Evolutionary conservation across 768 basidiomycete species (phyloP).

Genomic region (Phanerochaete sordida): DNA sequence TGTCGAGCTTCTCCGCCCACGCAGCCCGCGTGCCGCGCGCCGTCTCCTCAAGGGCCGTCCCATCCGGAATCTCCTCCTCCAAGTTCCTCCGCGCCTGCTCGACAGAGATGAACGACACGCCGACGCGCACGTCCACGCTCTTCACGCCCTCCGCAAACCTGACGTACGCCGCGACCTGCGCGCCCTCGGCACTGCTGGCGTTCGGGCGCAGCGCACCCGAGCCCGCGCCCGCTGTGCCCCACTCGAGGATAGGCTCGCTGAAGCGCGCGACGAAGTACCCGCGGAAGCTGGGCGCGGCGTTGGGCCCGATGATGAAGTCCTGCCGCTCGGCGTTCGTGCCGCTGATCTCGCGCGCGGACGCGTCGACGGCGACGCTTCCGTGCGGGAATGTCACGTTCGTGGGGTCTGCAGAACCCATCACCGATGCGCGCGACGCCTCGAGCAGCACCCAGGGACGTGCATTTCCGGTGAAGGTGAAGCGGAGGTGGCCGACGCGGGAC

Average conservation of each 20-base stretch:
- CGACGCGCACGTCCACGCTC: slow-evolving; percentile 53
- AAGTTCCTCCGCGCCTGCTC: slow-evolving; percentile 48
- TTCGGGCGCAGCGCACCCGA: slow-evolving; percentile 26
- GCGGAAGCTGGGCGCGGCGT: slow-evolving; percentile 26
- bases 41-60: slow-evolving; percentile 34
- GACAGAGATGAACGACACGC: slow-evolving; percentile 72
- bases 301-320: slow-evolving; percentile 65
- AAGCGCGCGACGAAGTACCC: slow-evolving; percentile 63
- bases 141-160: slow-evolving; percentile 33
- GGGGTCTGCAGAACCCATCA: slow-evolving; percentile 49
- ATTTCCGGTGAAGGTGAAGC: slow-evolving; percentile 57
- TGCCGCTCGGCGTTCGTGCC: slow-evolving; percentile 68
- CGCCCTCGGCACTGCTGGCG: slow-evolving; percentile 29
- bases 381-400: slow-evolving; percentile 49
- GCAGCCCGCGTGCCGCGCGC: slow-evolving; percentile 29
- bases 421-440: slow-evolving; percentile 61
- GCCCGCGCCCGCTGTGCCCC: slow-evolving; percentile 49
- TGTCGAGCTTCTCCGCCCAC: slow-evolving; percentile 41
- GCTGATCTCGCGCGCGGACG: slow-evolving; percentile 44
- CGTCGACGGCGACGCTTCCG: slow-evolving; percentile 47
- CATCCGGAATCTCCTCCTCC: slow-evolving; percentile 38
- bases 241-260: slow-evolving; percentile 38
- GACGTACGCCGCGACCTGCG: slow-evolving; percentile 49
- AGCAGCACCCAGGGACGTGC: slow-evolving; percentile 56
- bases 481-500: slow-evolving; percentile 71